Base-by-base conservation (phyloP, 805 yeast genomes). In the Yarrowia phangngaensis region DNA sequence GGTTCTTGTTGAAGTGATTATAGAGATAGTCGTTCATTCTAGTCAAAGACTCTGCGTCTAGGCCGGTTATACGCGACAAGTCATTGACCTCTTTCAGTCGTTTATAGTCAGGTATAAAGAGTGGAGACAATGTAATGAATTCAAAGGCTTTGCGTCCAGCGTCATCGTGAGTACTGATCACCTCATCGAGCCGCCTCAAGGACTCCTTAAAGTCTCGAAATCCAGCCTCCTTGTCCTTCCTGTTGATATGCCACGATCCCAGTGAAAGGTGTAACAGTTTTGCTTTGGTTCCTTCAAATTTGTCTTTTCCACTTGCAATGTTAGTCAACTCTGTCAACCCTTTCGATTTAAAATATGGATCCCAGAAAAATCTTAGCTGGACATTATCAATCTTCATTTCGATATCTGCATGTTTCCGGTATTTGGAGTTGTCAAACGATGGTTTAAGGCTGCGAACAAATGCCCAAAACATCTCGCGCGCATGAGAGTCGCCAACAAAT, bases 401-500 rank as follows among this genome's bases (percentile, higher is more conserved):
- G 8, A 41, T 29, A 20, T 41, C 22, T 9, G 27, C n/a, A 29
- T 41, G 48, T 13, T 41, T 29, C 22, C 30, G 35, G 15, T 22
- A 17, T 8, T 15, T 41, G 23, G 24, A 20, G 11, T 27, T 17
- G 29, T 41, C 51, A 26, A 53, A 45, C 26, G 52, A 30, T 12
- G 59, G 59, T 38, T 56, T 56, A 14, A 56, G 29, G 7, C 46
- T 31, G 20, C 36, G 43, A 27, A 53, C 58, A 17, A 56, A 50
- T 3, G 54, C 58, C 56, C 57, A 56, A 30, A 56, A 56, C 15
- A 54, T 22, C 31, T 54, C 54, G n/a, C 60, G 52, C 20, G 54
- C 56, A 30, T 58, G 54, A 15, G 60, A 56, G 52, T 56, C 60
- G 20, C 60, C 60, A 19, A 53, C 50, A 26, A 56, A 56, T 12